A percentile compares a stretch with the other conserved stretches of the same genome.
phyloP scores from a whole-genome alignment of 768 basidiomycete species.

The Sporobolomyces roseus region DNA sequence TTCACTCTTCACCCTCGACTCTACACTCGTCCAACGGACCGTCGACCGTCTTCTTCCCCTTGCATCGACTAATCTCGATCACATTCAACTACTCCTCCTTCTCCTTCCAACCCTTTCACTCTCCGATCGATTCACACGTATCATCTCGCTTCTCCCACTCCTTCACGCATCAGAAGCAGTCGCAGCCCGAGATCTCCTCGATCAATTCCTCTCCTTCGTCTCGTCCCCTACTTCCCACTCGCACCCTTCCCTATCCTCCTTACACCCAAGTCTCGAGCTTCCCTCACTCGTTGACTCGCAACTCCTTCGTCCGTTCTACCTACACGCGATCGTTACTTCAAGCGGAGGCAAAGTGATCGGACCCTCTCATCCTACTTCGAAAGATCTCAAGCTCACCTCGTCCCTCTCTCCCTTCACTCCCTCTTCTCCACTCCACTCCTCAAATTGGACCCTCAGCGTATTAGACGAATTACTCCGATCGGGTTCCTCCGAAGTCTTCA shows the following conservation, averaged over 20 bases:
- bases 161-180: too few relatives aligned
- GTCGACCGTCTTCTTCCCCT: background rate
- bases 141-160: too few relatives aligned
- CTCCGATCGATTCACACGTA: too few relatives aligned
- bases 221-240: constrained; percentile 5
- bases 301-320: constrained; percentile 29
- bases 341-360: constrained; percentile 29
- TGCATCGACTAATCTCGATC: too few relatives aligned
- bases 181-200: too few relatives aligned
- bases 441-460: too few relatives aligned
- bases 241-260: background rate
- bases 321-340: constrained; percentile 17
- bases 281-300: background rate
- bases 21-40: background rate
- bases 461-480: constrained; percentile 78
- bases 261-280: constrained; percentile 17
- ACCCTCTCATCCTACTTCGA: constrained; percentile 46
- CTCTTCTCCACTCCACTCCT: too few relatives aligned
- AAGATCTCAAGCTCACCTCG: constrained; percentile 59
- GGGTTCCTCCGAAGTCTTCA: constrained; percentile 67
- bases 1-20: constrained; percentile 18
- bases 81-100: too few relatives aligned
- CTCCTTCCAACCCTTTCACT: too few relatives aligned
- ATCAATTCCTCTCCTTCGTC: background rate
- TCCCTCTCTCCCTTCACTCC: constrained; percentile 58